Percentiles rank a stretch among this genome's conserved stretches.
phyloP scores from a whole-genome alignment of 495 filamentous ascomycete genomes.

The Hypoxylon fragiforme region DNA sequence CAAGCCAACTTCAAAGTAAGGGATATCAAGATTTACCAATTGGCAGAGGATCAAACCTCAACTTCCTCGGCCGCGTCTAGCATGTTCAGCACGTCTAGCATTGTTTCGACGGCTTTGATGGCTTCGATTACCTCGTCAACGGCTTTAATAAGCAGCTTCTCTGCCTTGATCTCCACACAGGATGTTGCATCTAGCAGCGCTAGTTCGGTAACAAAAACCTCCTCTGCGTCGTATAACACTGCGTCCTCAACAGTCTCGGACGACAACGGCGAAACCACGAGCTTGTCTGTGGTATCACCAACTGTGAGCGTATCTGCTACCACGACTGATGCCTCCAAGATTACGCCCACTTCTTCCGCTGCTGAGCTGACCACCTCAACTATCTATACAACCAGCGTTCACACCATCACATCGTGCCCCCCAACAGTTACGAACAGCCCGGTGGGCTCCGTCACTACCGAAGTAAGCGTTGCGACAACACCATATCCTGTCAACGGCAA shows the following conservation, averaged over 20 bases:
- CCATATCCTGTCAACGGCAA: conserved; percentile 36
- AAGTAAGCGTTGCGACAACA: conserved; percentile 37
- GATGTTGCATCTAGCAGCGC: not conserved
- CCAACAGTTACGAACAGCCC: conserved; percentile 61
- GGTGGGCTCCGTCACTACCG: conserved; percentile 35
- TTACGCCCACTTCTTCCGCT: not conserved
- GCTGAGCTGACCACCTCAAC: conserved; percentile 30
- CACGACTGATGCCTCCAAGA: not conserved
- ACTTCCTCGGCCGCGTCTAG: conserved; percentile 34
- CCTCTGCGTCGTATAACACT: conserved; percentile 8
- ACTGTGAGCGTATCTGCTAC: conserved; percentile 18
- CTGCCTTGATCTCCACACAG: not conserved
- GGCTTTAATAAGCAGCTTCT: not conserved
- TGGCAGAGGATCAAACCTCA: conserved; percentile 37
- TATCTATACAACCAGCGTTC: conserved; percentile 36
- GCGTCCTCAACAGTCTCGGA: conserved; percentile 9
- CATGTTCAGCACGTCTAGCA: conserved; percentile 40
- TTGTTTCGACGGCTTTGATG: conserved; percentile 11
- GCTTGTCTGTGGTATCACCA: conserved; percentile 6
- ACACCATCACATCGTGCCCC: conserved; percentile 64
- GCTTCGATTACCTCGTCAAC: conserved; percentile 3
- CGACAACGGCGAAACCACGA: conserved; percentile 12
- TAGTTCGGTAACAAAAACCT: conserved; percentile 10
- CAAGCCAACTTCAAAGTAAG: conserved; percentile 59
- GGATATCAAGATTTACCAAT: conserved; percentile 58